These are phyloP conservation scores for Globisporangium cystogenes DNA, from an alignment of 352 stramenopile genomes.

Conservation along the genomic window DNA sequence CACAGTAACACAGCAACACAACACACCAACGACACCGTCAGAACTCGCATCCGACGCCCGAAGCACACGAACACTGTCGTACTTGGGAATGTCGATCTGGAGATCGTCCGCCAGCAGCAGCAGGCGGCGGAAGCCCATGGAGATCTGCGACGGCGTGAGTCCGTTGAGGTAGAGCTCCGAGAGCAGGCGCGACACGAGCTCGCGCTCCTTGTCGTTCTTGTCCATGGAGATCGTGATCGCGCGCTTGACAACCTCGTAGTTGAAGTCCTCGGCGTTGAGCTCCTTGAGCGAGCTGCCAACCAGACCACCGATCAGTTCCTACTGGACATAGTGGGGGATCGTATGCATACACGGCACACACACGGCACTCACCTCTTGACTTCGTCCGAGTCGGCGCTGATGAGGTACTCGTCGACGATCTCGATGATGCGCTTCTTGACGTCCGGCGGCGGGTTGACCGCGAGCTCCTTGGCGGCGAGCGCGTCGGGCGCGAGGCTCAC, in stretches of 20 bases:
- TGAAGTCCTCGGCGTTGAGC: conserved; percentile 67
- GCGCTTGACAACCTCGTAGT: conserved; percentile 93
- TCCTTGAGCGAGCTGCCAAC: conserved; percentile 66
- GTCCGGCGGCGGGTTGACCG: conserved; percentile 59
- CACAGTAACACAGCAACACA: no score
- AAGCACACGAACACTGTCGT: no score
- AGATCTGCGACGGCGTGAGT: conserved; percentile 67
- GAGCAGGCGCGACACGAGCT: conserved; percentile 90
- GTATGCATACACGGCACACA: no score
- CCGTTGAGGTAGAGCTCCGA: conserved; percentile 91
- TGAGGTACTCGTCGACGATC: conserved; percentile 89
- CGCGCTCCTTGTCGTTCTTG: conserved; percentile 89
- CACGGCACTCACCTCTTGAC: conserved; percentile 52
- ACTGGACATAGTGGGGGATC: no score
- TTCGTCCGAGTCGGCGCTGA: conserved; percentile 87
- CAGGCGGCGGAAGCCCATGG: conserved; percentile 94
- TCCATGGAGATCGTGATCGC: conserved; percentile 95
- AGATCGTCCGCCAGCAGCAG: conserved; percentile 96
- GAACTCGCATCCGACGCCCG: no score
- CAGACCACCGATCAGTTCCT: no score
- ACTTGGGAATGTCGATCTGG: conserved; percentile 93
- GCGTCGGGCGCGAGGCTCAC: conserved; percentile 54
- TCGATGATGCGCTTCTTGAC: conserved; percentile 91
- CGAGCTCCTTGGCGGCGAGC: conserved; percentile 72
- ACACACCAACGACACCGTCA: no score